Evolutionary conservation across 306 rosid genomes (phyloP), one percentile per base, ranked within the genome.

Genomic region (Quercus cerris): DNA sequence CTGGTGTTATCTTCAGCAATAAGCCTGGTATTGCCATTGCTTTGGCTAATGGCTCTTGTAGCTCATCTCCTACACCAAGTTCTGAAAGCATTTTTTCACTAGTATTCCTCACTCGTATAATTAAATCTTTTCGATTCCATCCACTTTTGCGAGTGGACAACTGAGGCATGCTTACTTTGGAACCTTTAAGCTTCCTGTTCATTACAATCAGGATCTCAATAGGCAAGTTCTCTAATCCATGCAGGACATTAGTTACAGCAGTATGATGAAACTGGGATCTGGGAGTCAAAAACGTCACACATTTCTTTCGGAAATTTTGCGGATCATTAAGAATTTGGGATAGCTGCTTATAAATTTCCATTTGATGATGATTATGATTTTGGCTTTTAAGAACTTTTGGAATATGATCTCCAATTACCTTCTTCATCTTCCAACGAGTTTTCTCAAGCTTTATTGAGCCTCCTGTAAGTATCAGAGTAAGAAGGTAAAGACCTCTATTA

Each of bases 11-110:
- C 83, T 89, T 89, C 66, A 75, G 68, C 23, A 94, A 87, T 72
- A 95, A 88, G 75, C 83, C 90, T n/a, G 94, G 93, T 64, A 95
- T 75, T 15, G 95, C 89, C 96, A 91, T 89, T 72, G 98, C 98
- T 87, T 90, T 90, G 78, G 93, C 94, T 56, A 95, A 83, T 81
- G 92, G 85, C 73, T 80, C 90, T 51, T 78, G 96, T 6, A 85
- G 81, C 71, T 89, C 87, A 82, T 84, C 91, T 38, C 80, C 88
- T 78, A 71, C 52, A 66, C 81, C 81, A 74, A 76, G 85, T 78
- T 82, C 80, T 3, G 83, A 88, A 82, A 95, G 94, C 94, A 90
- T 87, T 71, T 80, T 31, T 66, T 70, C 63, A 68, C 89, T 75
- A 27, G 68, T 59, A 49, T 77, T 82, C 71, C 76, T 71, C 80